Evolutionary conservation across 306 rosid genomes (phyloP), one percentile per base, ranked within the genome.

Genomic region (Cucurbita ficifolia): DNA sequence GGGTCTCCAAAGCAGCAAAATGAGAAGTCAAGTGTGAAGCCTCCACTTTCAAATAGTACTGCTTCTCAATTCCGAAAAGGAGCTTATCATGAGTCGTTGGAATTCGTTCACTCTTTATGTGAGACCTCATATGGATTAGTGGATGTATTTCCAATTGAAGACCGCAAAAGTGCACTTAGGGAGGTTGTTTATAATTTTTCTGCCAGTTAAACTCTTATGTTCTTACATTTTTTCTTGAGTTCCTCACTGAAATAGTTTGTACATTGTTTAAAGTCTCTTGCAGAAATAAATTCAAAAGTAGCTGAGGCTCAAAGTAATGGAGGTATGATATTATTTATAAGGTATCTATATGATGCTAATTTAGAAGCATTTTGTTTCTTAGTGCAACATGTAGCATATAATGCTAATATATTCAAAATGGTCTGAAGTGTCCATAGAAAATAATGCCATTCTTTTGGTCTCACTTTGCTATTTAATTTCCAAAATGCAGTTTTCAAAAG

Each of bases 91-190:
- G 96, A 87, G 75, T 95, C 99, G 3, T 64, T 95, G 84, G 96
- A 95, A 76, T 89, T 95, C 74, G 99, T 95, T 83, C 97, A 59
- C 83, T 85, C 99, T 69, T 79, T 95, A 77, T 95, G 99, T 68
- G 99, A 95, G 70, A 95, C 91, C 24, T 95, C 99, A 73, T 91
- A 78, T 82, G 96, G 97, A 48, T 87, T 95, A 83, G 97, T 95
- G 84, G 99, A 95, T 82, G 86, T 95, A 79, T 95, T 89, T 88
- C 97, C 99, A 46, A 68, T 82, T 87, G 97, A 95, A 83, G 99
- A 91, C 86, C 99, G 99, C 77, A 95, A 91, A 78, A 88, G 87
- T 87, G 92, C 97, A 74, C 97, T 95, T 74, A 79, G 80, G 74
- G 99, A 95, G 99, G 99, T 95, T 72, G 73, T 74, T 82, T 78